Conservation (phyloP, 768 basidiomycete species). For the Glaciozyma martinii region DNA sequence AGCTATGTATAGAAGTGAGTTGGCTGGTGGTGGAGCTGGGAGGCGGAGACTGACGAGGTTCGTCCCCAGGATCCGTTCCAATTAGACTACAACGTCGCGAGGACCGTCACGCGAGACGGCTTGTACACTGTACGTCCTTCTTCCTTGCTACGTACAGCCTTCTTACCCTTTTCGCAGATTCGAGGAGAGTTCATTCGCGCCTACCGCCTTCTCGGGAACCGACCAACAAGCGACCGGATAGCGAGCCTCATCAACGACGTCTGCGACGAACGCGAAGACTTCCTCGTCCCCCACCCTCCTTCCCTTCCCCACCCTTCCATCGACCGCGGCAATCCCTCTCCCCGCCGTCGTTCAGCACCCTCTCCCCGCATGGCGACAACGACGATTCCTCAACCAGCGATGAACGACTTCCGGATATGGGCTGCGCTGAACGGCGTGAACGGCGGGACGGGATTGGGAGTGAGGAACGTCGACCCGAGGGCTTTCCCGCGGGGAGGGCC, state of each 20-base stretch:
- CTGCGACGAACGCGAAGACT: conserved; percentile 4
- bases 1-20: conserved; percentile 86
- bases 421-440: conserved; percentile 16
- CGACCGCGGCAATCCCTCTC: conserved; percentile 15
- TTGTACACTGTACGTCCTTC: conserved; percentile 66
- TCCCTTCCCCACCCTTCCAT: conserved; percentile 77
- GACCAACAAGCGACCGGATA: conserved; percentile 58
- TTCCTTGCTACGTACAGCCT: not conserved
- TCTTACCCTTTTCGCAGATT: conserved; percentile 50
- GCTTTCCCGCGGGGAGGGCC: not conserved
- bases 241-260: conserved; percentile 46
- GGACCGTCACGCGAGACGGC: conserved; percentile 93
- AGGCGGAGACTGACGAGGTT: not conserved
- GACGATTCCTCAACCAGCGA: not conserved
- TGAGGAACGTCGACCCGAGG: conserved; percentile 1
- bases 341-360: not conserved
- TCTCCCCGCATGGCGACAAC: conserved; percentile 6
- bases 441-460: not conserved
- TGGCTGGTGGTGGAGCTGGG: not conserved
- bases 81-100: conserved; percentile 86
- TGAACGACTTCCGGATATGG: conserved; percentile 23
- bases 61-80: conserved; percentile 84
- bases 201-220: conserved; percentile 62
- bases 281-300: conserved; percentile 42
- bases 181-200: conserved; percentile 98